phyloP scores from a whole-genome alignment of 2,329 filamentous ascomycete genomes.

The Escovopsis sp. region DNA sequence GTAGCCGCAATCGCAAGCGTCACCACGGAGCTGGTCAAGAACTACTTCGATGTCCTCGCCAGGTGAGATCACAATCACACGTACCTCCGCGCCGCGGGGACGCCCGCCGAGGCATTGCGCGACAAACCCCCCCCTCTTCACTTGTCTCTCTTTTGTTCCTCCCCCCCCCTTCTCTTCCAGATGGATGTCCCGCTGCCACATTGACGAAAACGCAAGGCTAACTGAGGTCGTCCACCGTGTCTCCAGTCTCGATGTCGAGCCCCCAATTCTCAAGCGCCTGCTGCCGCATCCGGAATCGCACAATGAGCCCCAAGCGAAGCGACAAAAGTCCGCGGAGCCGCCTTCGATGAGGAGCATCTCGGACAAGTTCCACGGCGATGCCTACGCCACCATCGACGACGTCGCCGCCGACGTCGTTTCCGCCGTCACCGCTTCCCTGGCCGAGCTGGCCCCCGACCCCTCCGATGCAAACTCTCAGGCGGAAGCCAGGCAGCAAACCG shows the following conservation, averaged over 20 bases:
- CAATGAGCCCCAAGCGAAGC: constrained; percentile 42
- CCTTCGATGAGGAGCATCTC: constrained; percentile 29
- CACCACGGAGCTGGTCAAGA: constrained; percentile 21
- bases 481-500: constrained; percentile 21
- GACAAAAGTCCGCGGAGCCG: constrained; percentile 40
- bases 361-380: constrained; percentile 36
- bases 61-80: constrained; percentile 17
- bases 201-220: constrained; percentile 6
- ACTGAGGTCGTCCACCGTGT: constrained; percentile 12
- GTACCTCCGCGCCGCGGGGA: not conserved
- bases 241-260: constrained; percentile 37
- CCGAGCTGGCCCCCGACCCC: constrained; percentile 27
- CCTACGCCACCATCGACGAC: constrained; percentile 49
- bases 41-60: constrained; percentile 22
- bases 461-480: constrained; percentile 15
- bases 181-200: not conserved
- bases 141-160: not conserved
- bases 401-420: constrained; percentile 43
- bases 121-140: not conserved
- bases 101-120: not conserved
- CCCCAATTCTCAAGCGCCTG: constrained; percentile 40
- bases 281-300: constrained; percentile 28
- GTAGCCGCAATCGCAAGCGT: constrained; percentile 6
- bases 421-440: constrained; percentile 32
- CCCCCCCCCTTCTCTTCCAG: not conserved